A percentile compares a stretch with the other conserved stretches of the same genome.
Evolutionary conservation across 805 yeast species (phyloP).

Genomic region (Metschnikowia aberdeeniae): DNA sequence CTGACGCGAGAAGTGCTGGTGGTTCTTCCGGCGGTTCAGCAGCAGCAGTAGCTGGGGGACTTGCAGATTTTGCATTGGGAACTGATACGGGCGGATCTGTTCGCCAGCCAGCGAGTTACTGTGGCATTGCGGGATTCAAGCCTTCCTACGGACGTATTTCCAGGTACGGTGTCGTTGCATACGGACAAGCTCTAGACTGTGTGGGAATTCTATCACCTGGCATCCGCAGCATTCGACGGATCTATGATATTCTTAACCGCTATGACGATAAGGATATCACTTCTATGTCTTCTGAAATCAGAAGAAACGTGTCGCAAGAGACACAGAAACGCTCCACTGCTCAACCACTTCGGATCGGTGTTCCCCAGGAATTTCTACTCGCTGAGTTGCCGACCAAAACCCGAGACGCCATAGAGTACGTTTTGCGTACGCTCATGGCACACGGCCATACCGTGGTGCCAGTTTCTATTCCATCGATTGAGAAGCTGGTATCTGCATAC

Average conservation of each 20-base stretch:
- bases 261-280: slow-evolving; percentile 82
- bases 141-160: slow-evolving; percentile 92
- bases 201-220: slow-evolving; percentile 75
- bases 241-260: slow-evolving; percentile 53
- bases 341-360: slow-evolving; percentile 47
- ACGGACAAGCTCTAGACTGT: slow-evolving; percentile 92
- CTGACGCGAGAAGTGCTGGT: slow-evolving; percentile 48
- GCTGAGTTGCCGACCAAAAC: slow-evolving; percentile 49
- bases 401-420: slow-evolving; percentile 42
- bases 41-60: slow-evolving; percentile 74
- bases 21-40: slow-evolving; percentile 98
- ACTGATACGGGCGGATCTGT: slow-evolving; percentile 98
- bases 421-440: slow-evolving; percentile 41
- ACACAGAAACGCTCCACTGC: background rate
- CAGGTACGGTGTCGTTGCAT: slow-evolving; percentile 86
- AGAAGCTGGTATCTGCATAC: slow-evolving; percentile 69
- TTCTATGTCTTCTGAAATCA: slow-evolving; percentile 35
- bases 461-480: slow-evolving; percentile 69
- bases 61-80: slow-evolving; percentile 77
- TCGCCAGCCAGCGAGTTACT: slow-evolving; percentile 85
- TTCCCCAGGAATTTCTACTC: slow-evolving; percentile 64
- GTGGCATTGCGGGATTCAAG: slow-evolving; percentile 82
- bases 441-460: slow-evolving; percentile 53
- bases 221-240: slow-evolving; percentile 40
- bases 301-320: slow-evolving; percentile 25